Percentiles rank a stretch among this genome's conserved stretches.
These are phyloP conservation scores for Scenedesmus sp. DNA, from an alignment of 163 green algal species.

Conservation along the genomic window DNA sequence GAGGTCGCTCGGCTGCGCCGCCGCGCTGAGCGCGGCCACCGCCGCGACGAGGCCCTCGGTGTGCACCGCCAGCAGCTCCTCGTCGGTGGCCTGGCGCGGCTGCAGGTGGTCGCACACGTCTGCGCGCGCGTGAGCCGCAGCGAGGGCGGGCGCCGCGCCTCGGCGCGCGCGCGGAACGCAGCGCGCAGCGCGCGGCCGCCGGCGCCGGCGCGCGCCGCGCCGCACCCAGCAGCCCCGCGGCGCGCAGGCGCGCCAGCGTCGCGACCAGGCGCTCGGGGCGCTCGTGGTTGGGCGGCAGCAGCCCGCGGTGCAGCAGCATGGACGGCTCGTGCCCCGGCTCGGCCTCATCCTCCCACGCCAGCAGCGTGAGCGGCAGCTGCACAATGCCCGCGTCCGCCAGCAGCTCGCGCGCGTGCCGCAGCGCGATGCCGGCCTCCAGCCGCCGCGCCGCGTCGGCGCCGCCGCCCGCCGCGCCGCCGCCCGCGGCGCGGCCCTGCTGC, in stretches of 20 bases:
- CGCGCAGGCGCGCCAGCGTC: conserved; percentile 49
- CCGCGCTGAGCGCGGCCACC: conserved; percentile 30
- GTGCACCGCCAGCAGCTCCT: conserved; percentile 54
- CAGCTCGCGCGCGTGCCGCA: conserved; percentile 22
- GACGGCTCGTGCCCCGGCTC: not conserved
- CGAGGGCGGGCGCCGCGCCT: not conserved
- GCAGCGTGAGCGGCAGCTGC: conserved; percentile 9
- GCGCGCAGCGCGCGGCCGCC: not conserved
- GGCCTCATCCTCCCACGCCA: conserved; percentile 42
- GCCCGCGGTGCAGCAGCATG: conserved; percentile 53
- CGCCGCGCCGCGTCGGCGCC: not conserved
- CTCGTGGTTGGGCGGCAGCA: conserved; percentile 52
- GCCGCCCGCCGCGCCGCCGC: not conserved
- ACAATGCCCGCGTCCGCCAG: conserved; percentile 11
- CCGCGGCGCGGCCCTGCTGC: not conserved
- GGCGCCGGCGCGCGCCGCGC: not conserved
- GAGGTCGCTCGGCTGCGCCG: conserved; percentile 6
- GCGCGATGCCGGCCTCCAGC: conserved; percentile 7
- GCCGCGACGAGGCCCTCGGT: conserved; percentile 44
- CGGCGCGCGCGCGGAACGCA: not conserved
- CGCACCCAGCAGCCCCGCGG: conserved; percentile 42
- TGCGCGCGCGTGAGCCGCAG: not conserved
- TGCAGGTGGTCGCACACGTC: conserved; percentile 33
- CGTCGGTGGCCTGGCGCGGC: conserved; percentile 14
- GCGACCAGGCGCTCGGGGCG: conserved; percentile 55